A percentile compares a stretch with the other conserved stretches of the same genome.
These are phyloP conservation scores for Schizosaccharomyces osmophilus DNA, from an alignment of 805 yeast species.

Conservation along the genomic window DNA sequence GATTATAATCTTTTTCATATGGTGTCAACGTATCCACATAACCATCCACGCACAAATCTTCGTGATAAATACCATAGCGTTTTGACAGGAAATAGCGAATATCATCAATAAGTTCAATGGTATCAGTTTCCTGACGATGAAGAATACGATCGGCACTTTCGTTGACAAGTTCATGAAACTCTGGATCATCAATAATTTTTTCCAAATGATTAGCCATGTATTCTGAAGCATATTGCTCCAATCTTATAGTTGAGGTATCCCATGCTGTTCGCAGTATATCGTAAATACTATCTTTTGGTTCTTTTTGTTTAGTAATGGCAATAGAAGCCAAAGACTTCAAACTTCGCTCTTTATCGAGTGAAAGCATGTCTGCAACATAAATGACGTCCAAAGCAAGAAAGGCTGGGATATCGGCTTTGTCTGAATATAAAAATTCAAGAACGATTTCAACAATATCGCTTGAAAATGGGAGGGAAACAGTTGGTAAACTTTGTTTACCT, in stretches of 20 bases:
- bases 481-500: slow-evolving; percentile 2
- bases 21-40: slow-evolving; percentile 10
- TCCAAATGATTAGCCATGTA: slow-evolving; percentile 28
- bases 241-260: slow-evolving; percentile 36
- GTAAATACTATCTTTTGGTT: slow-evolving; percentile 19
- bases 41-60: slow-evolving; percentile 7
- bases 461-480: not conserved
- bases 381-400: slow-evolving; percentile 30
- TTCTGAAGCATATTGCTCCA: slow-evolving; percentile 40
- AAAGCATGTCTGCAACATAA: slow-evolving; percentile 28
- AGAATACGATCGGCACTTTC: slow-evolving; percentile 33
- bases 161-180: slow-evolving; percentile 18
- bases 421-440: slow-evolving; percentile 34
- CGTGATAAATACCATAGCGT: slow-evolving; percentile 15
- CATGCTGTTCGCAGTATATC: slow-evolving; percentile 42
- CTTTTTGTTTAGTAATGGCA: slow-evolving; percentile 10
- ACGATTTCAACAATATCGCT: slow-evolving; percentile 13
- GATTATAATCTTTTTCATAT: slow-evolving; percentile 15
- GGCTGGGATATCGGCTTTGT: slow-evolving; percentile 25
- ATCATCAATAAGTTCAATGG: slow-evolving; percentile 59
- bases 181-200: slow-evolving; percentile 16
- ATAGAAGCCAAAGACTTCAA: slow-evolving; percentile 26
- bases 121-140: slow-evolving; percentile 46
- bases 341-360: slow-evolving; percentile 36
- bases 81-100: slow-evolving; percentile 36